Evolutionary conservation across 306 rosid species (phyloP).

Genomic region (Benincasa hispida): DNA sequence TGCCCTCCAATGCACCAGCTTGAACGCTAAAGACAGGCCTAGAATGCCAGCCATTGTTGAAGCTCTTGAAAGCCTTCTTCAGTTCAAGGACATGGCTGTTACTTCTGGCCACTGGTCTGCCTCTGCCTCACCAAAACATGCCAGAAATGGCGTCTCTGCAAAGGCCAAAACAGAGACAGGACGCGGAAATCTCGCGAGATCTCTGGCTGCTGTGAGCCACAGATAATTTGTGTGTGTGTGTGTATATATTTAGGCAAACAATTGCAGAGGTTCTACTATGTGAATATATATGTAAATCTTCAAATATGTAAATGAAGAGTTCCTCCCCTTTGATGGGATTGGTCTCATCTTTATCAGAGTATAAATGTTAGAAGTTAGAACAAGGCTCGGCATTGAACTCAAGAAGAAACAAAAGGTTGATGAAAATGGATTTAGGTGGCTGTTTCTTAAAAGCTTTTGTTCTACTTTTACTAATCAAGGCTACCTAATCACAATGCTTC

Average conservation of each 20-base stretch:
- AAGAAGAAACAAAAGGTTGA: not conserved
- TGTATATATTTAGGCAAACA: not conserved
- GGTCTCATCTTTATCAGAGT: not conserved
- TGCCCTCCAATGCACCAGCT: conserved; percentile 54
- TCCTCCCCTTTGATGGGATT: conserved; percentile 5
- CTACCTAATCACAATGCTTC: not conserved
- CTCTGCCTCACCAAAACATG: conserved; percentile 36
- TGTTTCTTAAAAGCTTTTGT: not conserved
- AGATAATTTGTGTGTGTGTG: conserved; percentile 10
- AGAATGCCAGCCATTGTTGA: conserved; percentile 65
- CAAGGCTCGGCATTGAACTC: not conserved
- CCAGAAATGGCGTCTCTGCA: conserved; percentile 39
- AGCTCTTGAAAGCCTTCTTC: conserved; percentile 56
- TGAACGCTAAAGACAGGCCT: conserved; percentile 86
- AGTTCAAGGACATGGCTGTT: conserved; percentile 83
- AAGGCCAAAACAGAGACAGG: conserved; percentile 33
- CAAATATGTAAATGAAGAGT: not conserved
- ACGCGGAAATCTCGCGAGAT: conserved; percentile 28
- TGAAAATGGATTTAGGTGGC: not conserved
- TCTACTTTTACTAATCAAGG: too few relatives aligned
- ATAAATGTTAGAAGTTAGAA: not conserved
- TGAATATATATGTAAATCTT: not conserved
- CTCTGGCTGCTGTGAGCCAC: conserved; percentile 20
- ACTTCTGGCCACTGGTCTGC: conserved; percentile 71
- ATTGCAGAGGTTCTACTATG: not conserved